Base-by-base conservation (phyloP, 164 flowering plant genomes). In the Sextonia rubra region DNA sequence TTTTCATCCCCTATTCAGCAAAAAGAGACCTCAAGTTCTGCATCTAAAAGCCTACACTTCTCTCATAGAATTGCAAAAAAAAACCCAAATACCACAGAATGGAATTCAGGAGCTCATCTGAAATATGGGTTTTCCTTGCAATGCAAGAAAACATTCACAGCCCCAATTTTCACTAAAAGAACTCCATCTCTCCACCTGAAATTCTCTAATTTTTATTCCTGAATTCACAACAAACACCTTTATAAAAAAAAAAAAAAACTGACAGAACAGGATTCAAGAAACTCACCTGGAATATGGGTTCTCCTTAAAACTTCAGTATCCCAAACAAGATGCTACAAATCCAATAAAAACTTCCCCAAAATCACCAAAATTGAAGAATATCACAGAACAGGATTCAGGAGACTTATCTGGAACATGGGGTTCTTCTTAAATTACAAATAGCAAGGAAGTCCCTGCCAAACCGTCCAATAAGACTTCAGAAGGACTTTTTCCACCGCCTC, bases 211-310 rank as follows among this genome's bases (percentile, higher is more conserved):
- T 29, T 18, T 64, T 64, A 44, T 64, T 14, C n/a, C 67, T 8
- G 4, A 27, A 64, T 25, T 64, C 67, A 26, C 17, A 18, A 64
- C 17, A 26, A 15, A 26, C n/a, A 17, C 67, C 22, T 4, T 20
- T n/a, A n/a, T n/a, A n/a, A n/a, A n/a, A n/a, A n/a, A n/a, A n/a
- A n/a, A n/a, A 24, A 64, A 64, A 61, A 1, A 61, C 4, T 64
- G 47, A 64, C 18, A 29, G 20, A 64, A 61, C 27, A 61, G 30
- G 67, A 29, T 64, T 26, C 15, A 64, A 24, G 37, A 64, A 64
- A 14, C 67, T 26, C 4, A 64, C 67, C 67, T 26, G 44, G 67
- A 27, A 64, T 6, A 64, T 64, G 67, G 67, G 67, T 61, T 25
- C 0, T 29, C 30, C 44, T 64, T 32, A 64, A 52, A 52, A 52